Evolutionary conservation across 805 yeast species (phyloP), one percentile per base, ranked within the genome.

Genomic region (Sugiyamaella boreocaroliniensis): DNA sequence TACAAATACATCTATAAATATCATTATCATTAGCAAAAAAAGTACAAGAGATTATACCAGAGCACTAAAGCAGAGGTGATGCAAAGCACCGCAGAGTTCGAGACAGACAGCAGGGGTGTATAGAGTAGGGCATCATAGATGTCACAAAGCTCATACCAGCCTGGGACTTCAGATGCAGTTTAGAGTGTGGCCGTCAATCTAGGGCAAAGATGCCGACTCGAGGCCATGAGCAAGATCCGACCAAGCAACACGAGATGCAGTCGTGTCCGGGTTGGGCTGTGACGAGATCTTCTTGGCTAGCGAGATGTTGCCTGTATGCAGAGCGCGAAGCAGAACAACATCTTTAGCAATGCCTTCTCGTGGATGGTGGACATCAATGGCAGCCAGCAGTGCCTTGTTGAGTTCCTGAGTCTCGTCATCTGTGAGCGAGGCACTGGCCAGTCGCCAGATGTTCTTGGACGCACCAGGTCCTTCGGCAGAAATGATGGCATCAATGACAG

Each of bases 341-440:
- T 58, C 61, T 43, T 53, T 50, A 16, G 60, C 58, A 10, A 50
- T n/a, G 10, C 53, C 42, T 15, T 51, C 49, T 26, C 20, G 41
- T 26, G 50, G 45, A 18, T 37, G 16, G 29, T 32, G 34, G 2
- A 40, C 40, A 11, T 45, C 40, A 32, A 46, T 32, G 15, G 54
- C 46, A 7, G 45, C 48, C 15, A 45, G 18, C 34, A 58, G 50
- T 10, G 48, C 40, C 12, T 45, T 47, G 29, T 57, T 47, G 15
- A 60, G 50, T 14, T 32, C 10, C 19, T 29, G 32, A 10, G 49
- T 22, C 32, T 60, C 64, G 8, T 14, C 12, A 14, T 34, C 45
- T 8, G 54, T 49, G 2, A 60, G 46, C 2, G 60, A 54, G 40
- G 54, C 41, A 32, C 54, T 60, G 15, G 62, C 57, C 19, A 60